Conservation (phyloP, 257 asterid species). For the Lantana camara region DNA sequence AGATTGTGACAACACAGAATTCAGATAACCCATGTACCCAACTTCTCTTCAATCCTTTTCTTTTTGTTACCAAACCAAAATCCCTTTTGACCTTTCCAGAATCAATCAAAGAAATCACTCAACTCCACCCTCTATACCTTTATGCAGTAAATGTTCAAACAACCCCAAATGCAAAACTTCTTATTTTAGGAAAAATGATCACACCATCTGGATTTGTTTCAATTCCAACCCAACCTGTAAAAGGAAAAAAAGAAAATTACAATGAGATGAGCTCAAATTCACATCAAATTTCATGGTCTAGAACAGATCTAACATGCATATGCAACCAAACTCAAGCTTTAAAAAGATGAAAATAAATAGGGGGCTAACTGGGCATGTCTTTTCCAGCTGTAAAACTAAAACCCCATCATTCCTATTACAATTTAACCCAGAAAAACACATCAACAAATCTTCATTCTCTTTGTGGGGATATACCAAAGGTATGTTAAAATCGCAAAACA, state of each 20-base stretch:
- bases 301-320: slow-evolving; percentile 41
- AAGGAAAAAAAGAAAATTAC: background rate
- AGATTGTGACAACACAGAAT: slow-evolving; percentile 74
- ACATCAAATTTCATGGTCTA: slow-evolving; percentile 32
- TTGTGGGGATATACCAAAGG: background rate
- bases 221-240: slow-evolving; percentile 40
- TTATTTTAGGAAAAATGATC: slow-evolving; percentile 25
- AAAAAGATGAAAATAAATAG: slow-evolving; percentile 15
- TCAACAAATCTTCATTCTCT: background rate
- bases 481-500: slow-evolving; percentile 1
- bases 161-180: slow-evolving; percentile 24
- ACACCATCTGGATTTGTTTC: slow-evolving; percentile 34
- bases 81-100: slow-evolving; percentile 21
- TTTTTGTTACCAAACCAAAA: background rate
- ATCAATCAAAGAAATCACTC: slow-evolving; percentile 26
- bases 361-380: slow-evolving; percentile 20
- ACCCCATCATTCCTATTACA: slow-evolving; percentile 21
- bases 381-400: slow-evolving; percentile 19
- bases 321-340: slow-evolving; percentile 19
- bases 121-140: slow-evolving; percentile 17
- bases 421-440: background rate
- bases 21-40: slow-evolving; percentile 79
- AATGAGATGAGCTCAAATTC: slow-evolving; percentile 22
- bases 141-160: slow-evolving; percentile 11
- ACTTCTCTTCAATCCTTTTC: slow-evolving; percentile 26